Percentiles rank a stretch among this genome's conserved stretches.
These are phyloP conservation scores for Eremomyces bilateralis DNA, from an alignment of 495 filamentous ascomycete species.

Conservation along the genomic window DNA sequence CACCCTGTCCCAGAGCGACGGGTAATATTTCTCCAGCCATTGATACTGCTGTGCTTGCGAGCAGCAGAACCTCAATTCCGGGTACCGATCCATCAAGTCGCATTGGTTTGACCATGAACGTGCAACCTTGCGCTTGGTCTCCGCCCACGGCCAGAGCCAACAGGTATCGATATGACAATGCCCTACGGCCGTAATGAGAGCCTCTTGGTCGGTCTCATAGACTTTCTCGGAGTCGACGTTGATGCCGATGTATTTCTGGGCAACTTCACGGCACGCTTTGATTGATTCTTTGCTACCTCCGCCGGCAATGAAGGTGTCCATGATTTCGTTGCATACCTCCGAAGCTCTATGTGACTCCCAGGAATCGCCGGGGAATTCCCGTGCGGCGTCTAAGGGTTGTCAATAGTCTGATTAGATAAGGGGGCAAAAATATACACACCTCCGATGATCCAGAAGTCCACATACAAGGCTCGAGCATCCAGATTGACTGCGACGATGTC, in stretches of 20 bases:
- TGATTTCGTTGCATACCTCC: conserved; percentile 64
- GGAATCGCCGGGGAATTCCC: conserved; percentile 18
- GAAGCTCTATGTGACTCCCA: conserved; percentile 66
- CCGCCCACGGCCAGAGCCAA: conserved; percentile 98
- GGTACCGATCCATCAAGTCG: conserved; percentile 80
- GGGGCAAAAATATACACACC: too few relatives aligned
- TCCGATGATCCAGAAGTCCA: conserved; percentile 91
- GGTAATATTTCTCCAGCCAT: conserved; percentile 82
- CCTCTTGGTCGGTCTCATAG: conserved; percentile 49
- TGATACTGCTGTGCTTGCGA: conserved; percentile 96
- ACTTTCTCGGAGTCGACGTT: conserved; percentile 66
- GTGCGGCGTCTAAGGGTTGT: too few relatives aligned
- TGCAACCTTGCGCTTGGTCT: conserved; percentile 92
- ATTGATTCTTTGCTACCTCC: conserved; percentile 55
- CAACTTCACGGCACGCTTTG: conserved; percentile 56
- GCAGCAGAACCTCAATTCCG: conserved; percentile 76
- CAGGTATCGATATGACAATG: conserved; percentile 96
- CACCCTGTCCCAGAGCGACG: conserved; percentile 68
- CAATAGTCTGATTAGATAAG: too few relatives aligned
- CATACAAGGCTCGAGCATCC: conserved; percentile 57
- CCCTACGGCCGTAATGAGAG: conserved; percentile 70
- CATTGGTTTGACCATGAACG: conserved; percentile 94
- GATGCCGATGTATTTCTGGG: conserved; percentile 61
- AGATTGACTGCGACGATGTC: conserved; percentile 77
- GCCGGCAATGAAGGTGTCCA: conserved; percentile 68